Evolutionary conservation across 306 rosid genomes (phyloP).

Genomic region (Pterocarpus santalinus): DNA sequence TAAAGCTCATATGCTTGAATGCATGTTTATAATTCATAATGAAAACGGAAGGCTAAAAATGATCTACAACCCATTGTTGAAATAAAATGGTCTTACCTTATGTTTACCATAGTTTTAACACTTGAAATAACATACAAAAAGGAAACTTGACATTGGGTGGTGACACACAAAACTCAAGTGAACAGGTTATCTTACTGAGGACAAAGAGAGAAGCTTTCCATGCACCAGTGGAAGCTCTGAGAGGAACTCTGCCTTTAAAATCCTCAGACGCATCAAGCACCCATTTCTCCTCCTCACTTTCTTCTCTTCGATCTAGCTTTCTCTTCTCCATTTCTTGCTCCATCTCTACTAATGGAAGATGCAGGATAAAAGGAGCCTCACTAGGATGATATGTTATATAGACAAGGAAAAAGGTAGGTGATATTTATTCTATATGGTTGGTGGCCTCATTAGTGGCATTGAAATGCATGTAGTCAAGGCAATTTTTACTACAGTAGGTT

Average conservation of each 20-base stretch:
- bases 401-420: not conserved
- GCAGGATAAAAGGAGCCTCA: not conserved
- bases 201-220: slow-evolving; percentile 72
- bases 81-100: too few species aligned
- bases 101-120: not conserved
- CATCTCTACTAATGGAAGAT: slow-evolving; percentile 27
- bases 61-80: too few species aligned
- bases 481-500: not conserved
- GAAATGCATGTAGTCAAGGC: not conserved
- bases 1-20: too few species aligned
- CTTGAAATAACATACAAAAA: not conserved
- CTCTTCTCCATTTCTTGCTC: slow-evolving; percentile 44
- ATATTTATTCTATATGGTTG: not conserved
- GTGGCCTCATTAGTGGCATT: slow-evolving; percentile 2
- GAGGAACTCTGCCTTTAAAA: slow-evolving; percentile 61
- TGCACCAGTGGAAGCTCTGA: slow-evolving; percentile 65
- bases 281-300: slow-evolving; percentile 54
- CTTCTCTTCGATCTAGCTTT: slow-evolving; percentile 27
- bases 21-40: too few species aligned
- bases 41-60: too few species aligned
- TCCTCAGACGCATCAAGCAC: slow-evolving; percentile 67
- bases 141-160: too few species aligned
- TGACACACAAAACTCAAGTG: too few species aligned
- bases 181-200: slow-evolving; percentile 50
- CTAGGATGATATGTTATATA: slow-evolving; percentile 32